Conservation (phyloP, 768 basidiomycete genomes). For the Phlebiopsis flavidoalba region DNA sequence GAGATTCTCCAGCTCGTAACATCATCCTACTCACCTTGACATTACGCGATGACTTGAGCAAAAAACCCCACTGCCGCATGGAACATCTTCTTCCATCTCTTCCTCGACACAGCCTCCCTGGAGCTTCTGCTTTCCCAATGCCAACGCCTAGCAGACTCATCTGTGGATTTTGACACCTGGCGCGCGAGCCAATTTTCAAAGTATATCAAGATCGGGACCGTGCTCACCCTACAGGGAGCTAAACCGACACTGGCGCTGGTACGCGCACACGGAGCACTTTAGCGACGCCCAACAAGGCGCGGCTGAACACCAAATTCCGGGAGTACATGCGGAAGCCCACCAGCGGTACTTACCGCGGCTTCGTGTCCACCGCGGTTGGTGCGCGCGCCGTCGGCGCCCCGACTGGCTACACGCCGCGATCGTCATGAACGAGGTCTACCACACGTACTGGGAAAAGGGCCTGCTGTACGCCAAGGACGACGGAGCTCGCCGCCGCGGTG, state of each 20-base stretch:
- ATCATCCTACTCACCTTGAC: slow-evolving; percentile 40
- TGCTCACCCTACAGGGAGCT: slow-evolving; percentile 34
- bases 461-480: slow-evolving; percentile 24
- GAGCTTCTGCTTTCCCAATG: slow-evolving; percentile 35
- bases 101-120: slow-evolving; percentile 33
- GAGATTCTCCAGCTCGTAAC: slow-evolving; percentile 37
- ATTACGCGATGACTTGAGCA: slow-evolving; percentile 22
- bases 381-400: slow-evolving; percentile 36
- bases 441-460: slow-evolving; percentile 37
- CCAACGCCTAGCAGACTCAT: slow-evolving; percentile 29
- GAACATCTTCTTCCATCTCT: slow-evolving; percentile 47
- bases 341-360: not conserved
- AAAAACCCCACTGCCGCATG: slow-evolving; percentile 26
- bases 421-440: slow-evolving; percentile 20
- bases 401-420: slow-evolving; percentile 16
- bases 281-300: not conserved
- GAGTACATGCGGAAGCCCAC: not conserved
- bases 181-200: slow-evolving; percentile 30
- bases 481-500: slow-evolving; percentile 17
- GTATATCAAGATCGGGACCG: slow-evolving; percentile 33
- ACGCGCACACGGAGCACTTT: slow-evolving; percentile 1
- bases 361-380: not conserved
- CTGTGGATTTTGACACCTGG: slow-evolving; percentile 34
- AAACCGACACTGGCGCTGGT: slow-evolving; percentile 34
- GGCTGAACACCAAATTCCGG: not conserved